Evolutionary conservation across 495 filamentous ascomycete genomes (phyloP).

Genomic region (Penicillium malachiteum): DNA sequence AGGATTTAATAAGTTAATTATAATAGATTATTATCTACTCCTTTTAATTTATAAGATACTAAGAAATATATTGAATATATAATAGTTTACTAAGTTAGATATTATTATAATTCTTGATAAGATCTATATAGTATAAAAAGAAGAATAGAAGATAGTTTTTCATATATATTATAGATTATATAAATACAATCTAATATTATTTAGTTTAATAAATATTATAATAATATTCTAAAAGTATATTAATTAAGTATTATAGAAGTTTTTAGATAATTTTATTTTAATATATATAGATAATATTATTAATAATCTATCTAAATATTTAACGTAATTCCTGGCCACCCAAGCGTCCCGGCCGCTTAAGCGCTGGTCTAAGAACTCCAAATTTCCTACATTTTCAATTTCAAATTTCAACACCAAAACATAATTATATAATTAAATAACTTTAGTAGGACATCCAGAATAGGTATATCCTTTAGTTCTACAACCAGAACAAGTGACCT

Average conservation of each 20-base stretch:
- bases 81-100: neutral
- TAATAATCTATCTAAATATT: neutral
- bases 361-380: too few species aligned
- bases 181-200: neutral
- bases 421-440: too few species aligned
- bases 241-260: neutral
- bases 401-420: too few species aligned
- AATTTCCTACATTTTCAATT: too few species aligned
- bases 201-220: neutral
- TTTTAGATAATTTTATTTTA: too few species aligned
- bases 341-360: too few species aligned
- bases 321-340: too few species aligned
- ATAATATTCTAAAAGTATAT: neutral
- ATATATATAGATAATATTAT: slow-evolving; percentile 1
- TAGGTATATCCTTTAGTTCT: too few species aligned
- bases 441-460: too few species aligned
- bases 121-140: neutral
- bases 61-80: neutral
- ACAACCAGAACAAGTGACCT: too few species aligned
- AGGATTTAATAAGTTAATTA: neutral
- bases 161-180: neutral
- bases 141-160: neutral
- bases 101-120: slow-evolving; percentile 1
- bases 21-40: neutral
- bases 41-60: neutral